A percentile compares a stretch with the other conserved stretches of the same genome.
phyloP scores from a whole-genome alignment of 371 early-diverging fungal species.

The Mucor ambiguus region DNA sequence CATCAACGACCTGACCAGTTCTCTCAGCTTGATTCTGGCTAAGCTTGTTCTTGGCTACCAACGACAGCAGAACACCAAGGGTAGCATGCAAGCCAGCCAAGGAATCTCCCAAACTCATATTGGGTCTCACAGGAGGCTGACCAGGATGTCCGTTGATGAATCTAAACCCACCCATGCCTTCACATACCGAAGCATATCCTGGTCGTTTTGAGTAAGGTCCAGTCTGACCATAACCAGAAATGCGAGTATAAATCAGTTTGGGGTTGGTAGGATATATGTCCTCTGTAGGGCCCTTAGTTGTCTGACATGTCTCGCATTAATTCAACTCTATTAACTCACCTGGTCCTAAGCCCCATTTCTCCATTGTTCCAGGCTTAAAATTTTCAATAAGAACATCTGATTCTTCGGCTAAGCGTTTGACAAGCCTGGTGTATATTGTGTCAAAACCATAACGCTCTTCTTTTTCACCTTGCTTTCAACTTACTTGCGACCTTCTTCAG shows the following conservation, averaged over 20 bases:
- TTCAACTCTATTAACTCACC: slow-evolving; percentile 23
- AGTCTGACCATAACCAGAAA: slow-evolving; percentile 60
- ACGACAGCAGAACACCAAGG: slow-evolving; percentile 46
- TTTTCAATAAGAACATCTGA: slow-evolving; percentile 62
- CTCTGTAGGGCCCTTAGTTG: slow-evolving; percentile 20
- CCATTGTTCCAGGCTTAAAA: slow-evolving; percentile 63
- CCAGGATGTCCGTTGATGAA: slow-evolving; percentile 55
- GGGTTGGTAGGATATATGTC: slow-evolving; percentile 48
- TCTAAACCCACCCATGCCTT: slow-evolving; percentile 60
- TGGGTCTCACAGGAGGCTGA: slow-evolving; percentile 56
- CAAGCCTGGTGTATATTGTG: slow-evolving; percentile 29
- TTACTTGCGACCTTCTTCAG: slow-evolving; percentile 50
- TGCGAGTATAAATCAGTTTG: slow-evolving; percentile 52
- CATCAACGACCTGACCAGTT: slow-evolving; percentile 61
- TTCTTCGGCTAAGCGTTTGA: slow-evolving; percentile 45
- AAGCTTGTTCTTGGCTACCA: slow-evolving; percentile 46
- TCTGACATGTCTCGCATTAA: not conserved
- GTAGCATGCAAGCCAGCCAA: slow-evolving; percentile 61
- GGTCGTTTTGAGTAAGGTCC: slow-evolving; percentile 57
- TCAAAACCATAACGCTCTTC: too few relatives aligned
- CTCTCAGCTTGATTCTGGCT: not conserved
- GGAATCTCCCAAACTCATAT: slow-evolving; percentile 60
- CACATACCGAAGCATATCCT: slow-evolving; percentile 62
- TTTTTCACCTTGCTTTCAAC: not conserved
- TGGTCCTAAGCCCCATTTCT: slow-evolving; percentile 65